These are phyloP conservation scores for Aspergillus arachidicola DNA, from an alignment of 2,329 filamentous ascomycete species.

Conservation along the genomic window DNA sequence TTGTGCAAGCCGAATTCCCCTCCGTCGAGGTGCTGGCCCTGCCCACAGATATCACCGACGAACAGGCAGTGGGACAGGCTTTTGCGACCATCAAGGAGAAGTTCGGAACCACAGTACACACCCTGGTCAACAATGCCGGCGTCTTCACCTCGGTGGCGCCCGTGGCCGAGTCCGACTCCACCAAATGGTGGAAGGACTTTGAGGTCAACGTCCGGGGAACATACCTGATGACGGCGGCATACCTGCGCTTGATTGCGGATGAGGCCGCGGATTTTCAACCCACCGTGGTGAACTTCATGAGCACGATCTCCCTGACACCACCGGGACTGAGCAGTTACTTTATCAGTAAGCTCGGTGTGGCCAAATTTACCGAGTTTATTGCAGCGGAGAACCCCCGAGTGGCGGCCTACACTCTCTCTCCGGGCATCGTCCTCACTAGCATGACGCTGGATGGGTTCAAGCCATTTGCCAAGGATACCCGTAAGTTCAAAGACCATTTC, in stretches of 20 bases:
- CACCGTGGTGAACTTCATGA: background rate
- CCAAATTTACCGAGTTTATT: conserved; percentile 1
- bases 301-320: background rate
- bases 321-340: background rate
- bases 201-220: background rate
- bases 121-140: background rate
- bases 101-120: background rate
- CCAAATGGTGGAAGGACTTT: background rate
- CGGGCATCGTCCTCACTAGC: background rate
- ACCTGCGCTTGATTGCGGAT: background rate
- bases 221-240: background rate
- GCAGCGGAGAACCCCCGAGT: background rate
- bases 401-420: background rate
- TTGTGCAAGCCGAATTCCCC: background rate
- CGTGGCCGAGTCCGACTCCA: background rate
- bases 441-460: background rate
- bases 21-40: background rate
- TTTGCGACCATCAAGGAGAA: background rate
- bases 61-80: background rate
- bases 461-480: background rate
- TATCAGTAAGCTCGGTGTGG: background rate
- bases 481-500: background rate
- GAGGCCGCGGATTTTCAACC: background rate
- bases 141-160: background rate
- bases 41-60: background rate